Base-by-base conservation (phyloP, 2,329 filamentous ascomycete species). In the Alternaria tenuissima region DNA sequence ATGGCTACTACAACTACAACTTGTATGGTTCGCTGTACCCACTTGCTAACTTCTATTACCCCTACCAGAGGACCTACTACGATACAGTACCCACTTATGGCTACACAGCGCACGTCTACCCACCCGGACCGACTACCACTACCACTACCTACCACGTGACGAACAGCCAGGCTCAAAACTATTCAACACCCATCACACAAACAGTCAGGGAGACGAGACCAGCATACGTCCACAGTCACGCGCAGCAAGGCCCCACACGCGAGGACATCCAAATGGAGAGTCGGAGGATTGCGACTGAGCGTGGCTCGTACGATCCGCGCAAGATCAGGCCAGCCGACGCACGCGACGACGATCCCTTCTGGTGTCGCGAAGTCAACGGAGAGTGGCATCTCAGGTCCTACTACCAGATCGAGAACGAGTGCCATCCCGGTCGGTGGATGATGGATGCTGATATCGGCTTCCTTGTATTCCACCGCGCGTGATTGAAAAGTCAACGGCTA, bases 331-430 rank as follows among this genome's bases (percentile, higher is more conserved):
- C 77, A 1, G 72, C 72, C 2, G 73, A 77, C 58, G 72, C 74
- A 2, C 66, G 63, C 18, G 66, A 71, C 32, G 74, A 78, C 42
- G 73, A 78, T 52, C 67, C 70, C 4, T 79, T 79, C 56, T 79
- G 76, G 76, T 76, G 73, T 61, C 67, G 65, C n/a, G 78, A 80
- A 62, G 56, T 69, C 22, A 76, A 76, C 52, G 78, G 78, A 42
- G 69, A 74, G 55, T 76, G 74, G 73, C 73, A 76, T 57, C 61
- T 78, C 22, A 64, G 76, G 24, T 69, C 67, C 3, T 78, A 66
- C 69, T 77, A 77, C 34, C 71, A 74, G 65, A 80, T 80, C 44
- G 74, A 79, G 67, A 75, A 76, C 24, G 75, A 77, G 57, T 76
- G 74, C 49, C 63, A 76, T 14, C 78, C 78, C 3, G 78, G 78